Evolutionary conservation across 2,329 filamentous ascomycete genomes (phyloP), one percentile per base, ranked within the genome.

Genomic region (Apiospora pterosperma): DNA sequence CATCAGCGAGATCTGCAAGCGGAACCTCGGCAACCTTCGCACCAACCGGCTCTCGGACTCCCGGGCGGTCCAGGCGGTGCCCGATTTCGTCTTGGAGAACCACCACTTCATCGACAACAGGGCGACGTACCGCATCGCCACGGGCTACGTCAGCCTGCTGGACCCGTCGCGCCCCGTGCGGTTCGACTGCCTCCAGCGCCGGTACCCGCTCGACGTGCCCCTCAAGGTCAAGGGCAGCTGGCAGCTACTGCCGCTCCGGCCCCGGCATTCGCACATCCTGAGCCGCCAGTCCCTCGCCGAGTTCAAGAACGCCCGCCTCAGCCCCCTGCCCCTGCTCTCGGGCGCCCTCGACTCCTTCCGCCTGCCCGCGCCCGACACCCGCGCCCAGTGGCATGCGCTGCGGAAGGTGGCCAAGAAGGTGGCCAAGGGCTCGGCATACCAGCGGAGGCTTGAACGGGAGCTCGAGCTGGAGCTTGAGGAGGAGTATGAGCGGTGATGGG

Each of bases 31-130:
- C 16, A 67, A 61, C 7, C 28, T 65, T 11, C 66, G 68, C 21
- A 63, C 66, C 25, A 48, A 38, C n/a, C 62, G 36, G 28, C 36
- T 38, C 25, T 14, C 14, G 7, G 67, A 62, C 34, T 4, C 23
- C 21, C 38, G 23, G 25, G 19, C 38, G 62, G n/a, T 62, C 68
- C 42, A 64, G 67, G 28, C n/a, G 8, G 36, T 62, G 25, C 84
- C 84, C 1, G 70, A 75, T 8, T 69, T 82, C 36, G 67, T 85
- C n/a, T 71, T 76, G 59, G 81, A 84, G 69, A 86, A 84, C 75
- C 72, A 72, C 14, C 76, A 77, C 44, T 84, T 85, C 64, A 63
- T 86, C 8, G 79, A 79, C 0, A 73, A 75, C 25, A 67, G 69
- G 2, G 67, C 80, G 11, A 60, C 63, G 34, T 82, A 83, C 66